Evolutionary conservation across 768 basidiomycete species (phyloP).

Genomic region (Phlegmacium glaucopus): DNA sequence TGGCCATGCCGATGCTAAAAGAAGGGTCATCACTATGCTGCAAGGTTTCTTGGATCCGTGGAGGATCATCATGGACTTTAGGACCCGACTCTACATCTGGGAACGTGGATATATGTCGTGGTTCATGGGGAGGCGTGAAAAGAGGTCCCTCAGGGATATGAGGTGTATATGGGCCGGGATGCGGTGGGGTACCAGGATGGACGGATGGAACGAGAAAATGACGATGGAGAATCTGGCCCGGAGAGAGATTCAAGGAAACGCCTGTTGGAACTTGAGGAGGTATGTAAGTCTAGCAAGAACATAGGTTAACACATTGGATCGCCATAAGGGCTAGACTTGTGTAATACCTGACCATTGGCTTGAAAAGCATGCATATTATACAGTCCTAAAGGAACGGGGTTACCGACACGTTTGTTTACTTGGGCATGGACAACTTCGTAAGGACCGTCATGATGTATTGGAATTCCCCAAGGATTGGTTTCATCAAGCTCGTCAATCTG

Average conservation of each 20-base stretch:
- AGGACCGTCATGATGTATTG: slow-evolving; percentile 69
- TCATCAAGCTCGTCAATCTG: slow-evolving; percentile 79
- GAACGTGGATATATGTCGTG: slow-evolving; percentile 3
- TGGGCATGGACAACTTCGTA: slow-evolving; percentile 53
- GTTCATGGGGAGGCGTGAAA: background rate
- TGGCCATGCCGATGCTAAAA: slow-evolving; percentile 26
- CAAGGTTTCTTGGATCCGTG: slow-evolving; percentile 3
- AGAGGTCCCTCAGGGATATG: background rate
- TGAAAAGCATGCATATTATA: slow-evolving; percentile 20
- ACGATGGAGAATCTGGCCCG: slow-evolving; percentile 55
- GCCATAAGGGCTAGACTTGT: background rate
- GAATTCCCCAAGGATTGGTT: slow-evolving; percentile 61
- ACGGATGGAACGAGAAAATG: slow-evolving; percentile 22
- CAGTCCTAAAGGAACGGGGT: slow-evolving; percentile 13
- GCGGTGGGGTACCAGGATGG: slow-evolving; percentile 9
- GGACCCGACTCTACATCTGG: slow-evolving; percentile 1
- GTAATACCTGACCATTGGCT: slow-evolving; percentile 20
- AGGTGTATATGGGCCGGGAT: slow-evolving; percentile 1
- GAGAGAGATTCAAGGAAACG: slow-evolving; percentile 47
- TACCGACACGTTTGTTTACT: slow-evolving; percentile 14
- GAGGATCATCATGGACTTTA: background rate
- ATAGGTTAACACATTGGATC: slow-evolving; percentile 3
- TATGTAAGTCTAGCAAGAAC: slow-evolving; percentile 22
- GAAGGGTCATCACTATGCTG: slow-evolving; percentile 13
- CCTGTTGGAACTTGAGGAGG: slow-evolving; percentile 33